Base-by-base conservation (phyloP, 2,329 filamentous ascomycete species). In the Teratosphaeria nubilosa region DNA sequence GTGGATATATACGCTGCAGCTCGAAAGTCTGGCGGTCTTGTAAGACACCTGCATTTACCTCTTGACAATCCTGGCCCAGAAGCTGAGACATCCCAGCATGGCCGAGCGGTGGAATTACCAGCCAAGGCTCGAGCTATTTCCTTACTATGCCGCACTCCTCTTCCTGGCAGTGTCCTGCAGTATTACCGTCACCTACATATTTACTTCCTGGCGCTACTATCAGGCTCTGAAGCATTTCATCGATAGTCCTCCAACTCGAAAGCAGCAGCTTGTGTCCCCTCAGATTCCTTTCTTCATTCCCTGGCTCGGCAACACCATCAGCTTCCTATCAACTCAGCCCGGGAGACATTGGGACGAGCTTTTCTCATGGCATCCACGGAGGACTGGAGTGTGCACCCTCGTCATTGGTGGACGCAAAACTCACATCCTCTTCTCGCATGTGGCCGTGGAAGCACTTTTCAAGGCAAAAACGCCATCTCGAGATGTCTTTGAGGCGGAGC, bases 211-310 rank as follows among this genome's bases (percentile, higher is more conserved):
- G 54, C 58, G 57, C 48, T 68, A 68, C 58, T 59, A 65, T 53
- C 58, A 52, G 5, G 57, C 60, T 2, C 58, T 68, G 5, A 58
- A 53, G 27, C 53, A 62, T 14, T 60, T 58, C 30, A 24, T 30
- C 45, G 34, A 57, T 13, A 13, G 7, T 7, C 34, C 51, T 11
- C 45, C 53, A 32, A 30, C 50, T 31, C 57, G 63, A 24, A 59
- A 60, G 25, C 59, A 62, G 51, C 20, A 60, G 16, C 58, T 69
- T 6, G 22, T 51, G 13, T 61, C 66, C 2, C 64, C 67, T 2
- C 63, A 63, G 31, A 65, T 71, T 6, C 68, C 68, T n/a, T 67
- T 70, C 58, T 62, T 63, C 7, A 53, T 69, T 10, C 69, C 69
- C 37, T 68, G 59, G 51, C 61, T 71, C 11, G 69, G 69, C 50